Evolutionary conservation across 108 stramenopile genomes (phyloP).

Genomic region (Skeletonema menzelii): DNA sequence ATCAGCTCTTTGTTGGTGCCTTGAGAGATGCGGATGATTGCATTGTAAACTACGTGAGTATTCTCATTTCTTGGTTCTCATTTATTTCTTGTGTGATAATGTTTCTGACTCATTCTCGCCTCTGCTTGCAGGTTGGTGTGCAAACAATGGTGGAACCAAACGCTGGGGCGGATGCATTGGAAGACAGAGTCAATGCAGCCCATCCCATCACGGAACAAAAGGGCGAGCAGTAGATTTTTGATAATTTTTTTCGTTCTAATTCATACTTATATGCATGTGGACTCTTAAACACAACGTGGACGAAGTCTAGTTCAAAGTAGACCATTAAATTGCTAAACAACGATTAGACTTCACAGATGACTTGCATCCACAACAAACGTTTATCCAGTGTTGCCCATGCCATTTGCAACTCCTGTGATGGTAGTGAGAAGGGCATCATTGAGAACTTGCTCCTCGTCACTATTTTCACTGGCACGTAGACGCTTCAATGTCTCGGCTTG

Average conservation of each 20-base stretch:
- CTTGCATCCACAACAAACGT: neutral
- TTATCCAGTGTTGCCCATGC: conserved; percentile 97
- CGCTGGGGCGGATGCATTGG: conserved; percentile 65
- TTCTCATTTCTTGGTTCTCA: neutral
- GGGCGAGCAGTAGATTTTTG: conserved; percentile 19
- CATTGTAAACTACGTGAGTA: conserved; percentile 93
- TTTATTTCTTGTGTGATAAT: neutral
- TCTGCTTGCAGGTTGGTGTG: conserved; percentile 76
- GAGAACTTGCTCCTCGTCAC: conserved; percentile 75
- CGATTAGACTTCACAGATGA: neutral
- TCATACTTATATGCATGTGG: neutral
- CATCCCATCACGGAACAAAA: conserved; percentile 52
- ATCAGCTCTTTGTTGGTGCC: conserved; percentile 96
- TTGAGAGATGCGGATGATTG: conserved; percentile 90
- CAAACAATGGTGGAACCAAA: conserved; percentile 88
- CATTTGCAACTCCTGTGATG: conserved; percentile 96
- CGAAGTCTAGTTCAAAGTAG: neutral
- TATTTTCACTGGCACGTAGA: conserved; percentile 63
- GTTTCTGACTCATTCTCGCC: neutral
- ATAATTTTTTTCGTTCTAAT: neutral
- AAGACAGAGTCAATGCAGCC: conserved; percentile 85
- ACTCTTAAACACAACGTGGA: too few relatives aligned
- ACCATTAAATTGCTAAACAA: neutral
- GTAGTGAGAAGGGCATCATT: conserved; percentile 93
- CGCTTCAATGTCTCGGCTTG: conserved; percentile 94